Evolutionary conservation across 345 rosid species (phyloP), one percentile per base, ranked within the genome.

Genomic region (Hibiscus mutabilis): DNA sequence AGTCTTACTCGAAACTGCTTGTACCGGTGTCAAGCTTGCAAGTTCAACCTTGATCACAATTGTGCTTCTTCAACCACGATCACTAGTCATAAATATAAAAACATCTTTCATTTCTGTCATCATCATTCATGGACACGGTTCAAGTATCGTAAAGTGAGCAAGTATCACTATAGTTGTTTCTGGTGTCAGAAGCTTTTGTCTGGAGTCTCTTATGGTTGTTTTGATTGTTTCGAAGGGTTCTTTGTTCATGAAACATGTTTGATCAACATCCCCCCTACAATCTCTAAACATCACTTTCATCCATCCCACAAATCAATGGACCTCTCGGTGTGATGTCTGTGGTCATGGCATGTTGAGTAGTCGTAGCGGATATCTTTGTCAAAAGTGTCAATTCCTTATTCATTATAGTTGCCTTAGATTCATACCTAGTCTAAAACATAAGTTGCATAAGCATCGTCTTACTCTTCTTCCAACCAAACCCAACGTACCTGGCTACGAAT

Each of bases 91-190:
- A 6, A 5, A 4, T 22, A 66, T n/a, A n/a, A 13, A 22, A 0
- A 14, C 1, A 44, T 22, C 13, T 1, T 6, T 2, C 35, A 66
- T 66, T 66, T 21, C 13, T 5, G 69, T 29, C 55, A 66, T 8
- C 0, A 0, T 0, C 12, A 66, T 22, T 0, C 3, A 2, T 15
- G 44, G 33, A 44, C 0, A 11, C 1, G 6, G 1, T 22, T 44
- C 35, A 44, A 66, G 8, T 21, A 66, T 7, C 16, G 35, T 3
- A n/a, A n/a, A n/a, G n/a, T n/a, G n/a, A n/a, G n/a, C n/a, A n/a
- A n/a, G n/a, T n/a, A n/a, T n/a, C n/a, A 66, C 5, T n/a, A n/a
- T n/a, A n/a, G n/a, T n/a, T n/a, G n/a, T n/a, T n/a, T n/a, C n/a
- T n/a, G n/a, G n/a, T n/a, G n/a, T n/a, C n/a, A n/a, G n/a, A n/a